A percentile compares a stretch with the other conserved stretches of the same genome.
These are phyloP conservation scores for Exophiala sp. DNA, from an alignment of 2,329 filamentous ascomycete genomes.

Conservation along the genomic window DNA sequence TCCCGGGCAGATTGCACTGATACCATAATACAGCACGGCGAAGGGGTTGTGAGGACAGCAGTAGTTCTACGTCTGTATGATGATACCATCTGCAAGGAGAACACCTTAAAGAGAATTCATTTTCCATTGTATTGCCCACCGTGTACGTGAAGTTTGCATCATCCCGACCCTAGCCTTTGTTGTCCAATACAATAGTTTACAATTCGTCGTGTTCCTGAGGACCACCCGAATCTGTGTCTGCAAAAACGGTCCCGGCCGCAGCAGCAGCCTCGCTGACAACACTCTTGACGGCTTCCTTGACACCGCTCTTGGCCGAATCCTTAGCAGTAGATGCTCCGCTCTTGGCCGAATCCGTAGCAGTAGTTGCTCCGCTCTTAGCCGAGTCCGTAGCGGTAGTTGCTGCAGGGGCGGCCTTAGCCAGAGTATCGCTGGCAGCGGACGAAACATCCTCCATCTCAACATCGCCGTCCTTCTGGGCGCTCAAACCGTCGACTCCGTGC, in stretches of 20 bases:
- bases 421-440: conserved; percentile 31
- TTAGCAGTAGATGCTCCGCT: no score
- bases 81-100: no score
- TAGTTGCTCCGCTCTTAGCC: no score
- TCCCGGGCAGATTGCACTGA: no score
- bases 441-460: conserved; percentile 58
- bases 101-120: no score
- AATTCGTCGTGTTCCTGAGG: conserved; percentile 27
- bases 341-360: no score
- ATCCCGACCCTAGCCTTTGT: no score
- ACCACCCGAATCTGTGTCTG: conserved; percentile 25
- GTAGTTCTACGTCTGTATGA: no score
- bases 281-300: conserved; percentile 21
- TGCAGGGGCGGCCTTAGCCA: conserved; percentile 29
- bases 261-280: conserved; percentile 22
- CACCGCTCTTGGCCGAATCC: conserved; percentile 63
- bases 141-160: no score
- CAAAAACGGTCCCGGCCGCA: conserved; percentile 21
- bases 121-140: no score
- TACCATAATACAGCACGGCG: no score
- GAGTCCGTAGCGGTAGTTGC: conserved; percentile 34
- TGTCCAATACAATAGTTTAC: conserved; percentile 9
- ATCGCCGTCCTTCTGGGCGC: conserved; percentile 55
- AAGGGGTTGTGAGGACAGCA: no score
- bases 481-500: conserved; percentile 68